Evolutionary conservation across 1,139 yeast species (phyloP).

Genomic region (Yarrowia galli): DNA sequence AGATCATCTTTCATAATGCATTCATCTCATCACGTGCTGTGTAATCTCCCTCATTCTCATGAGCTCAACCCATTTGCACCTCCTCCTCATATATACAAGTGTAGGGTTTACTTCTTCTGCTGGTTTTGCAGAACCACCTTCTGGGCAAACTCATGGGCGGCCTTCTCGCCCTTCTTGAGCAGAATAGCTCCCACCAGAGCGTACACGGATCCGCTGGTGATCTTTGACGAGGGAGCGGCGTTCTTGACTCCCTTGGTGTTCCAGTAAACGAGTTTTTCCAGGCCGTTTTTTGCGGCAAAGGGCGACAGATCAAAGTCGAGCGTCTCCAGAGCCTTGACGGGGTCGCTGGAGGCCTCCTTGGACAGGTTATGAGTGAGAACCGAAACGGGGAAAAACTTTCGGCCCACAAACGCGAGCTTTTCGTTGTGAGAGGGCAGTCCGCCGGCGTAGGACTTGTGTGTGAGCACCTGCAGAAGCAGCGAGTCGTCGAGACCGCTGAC

Average conservation of each 20-base stretch:
- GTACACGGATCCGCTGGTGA: constrained; percentile 22
- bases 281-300: constrained; percentile 28
- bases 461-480: constrained; percentile 38
- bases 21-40: constrained; percentile 1
- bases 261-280: constrained; percentile 16
- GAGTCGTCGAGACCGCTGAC: constrained; percentile 27
- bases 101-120: constrained; percentile 13
- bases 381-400: constrained; percentile 19
- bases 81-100: constrained; percentile 18
- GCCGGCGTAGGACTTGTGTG: constrained; percentile 38
- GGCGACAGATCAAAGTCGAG: not conserved
- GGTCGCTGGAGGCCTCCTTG: not conserved
- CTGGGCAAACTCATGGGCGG: constrained; percentile 23
- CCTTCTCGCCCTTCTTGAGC: constrained; percentile 35
- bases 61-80: not conserved
- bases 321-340: constrained; percentile 11
- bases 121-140: constrained; percentile 1
- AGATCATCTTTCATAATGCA: not conserved
- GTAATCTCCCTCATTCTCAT: not conserved
- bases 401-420: constrained; percentile 36
- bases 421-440: constrained; percentile 37
- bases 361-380: not conserved
- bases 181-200: constrained; percentile 33
- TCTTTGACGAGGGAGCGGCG: constrained; percentile 8
- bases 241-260: constrained; percentile 19